Percentiles rank a stretch among this genome's conserved stretches.
Conservation (phyloP, 441 rosid genomes). For the Corymbia calophylla region DNA sequence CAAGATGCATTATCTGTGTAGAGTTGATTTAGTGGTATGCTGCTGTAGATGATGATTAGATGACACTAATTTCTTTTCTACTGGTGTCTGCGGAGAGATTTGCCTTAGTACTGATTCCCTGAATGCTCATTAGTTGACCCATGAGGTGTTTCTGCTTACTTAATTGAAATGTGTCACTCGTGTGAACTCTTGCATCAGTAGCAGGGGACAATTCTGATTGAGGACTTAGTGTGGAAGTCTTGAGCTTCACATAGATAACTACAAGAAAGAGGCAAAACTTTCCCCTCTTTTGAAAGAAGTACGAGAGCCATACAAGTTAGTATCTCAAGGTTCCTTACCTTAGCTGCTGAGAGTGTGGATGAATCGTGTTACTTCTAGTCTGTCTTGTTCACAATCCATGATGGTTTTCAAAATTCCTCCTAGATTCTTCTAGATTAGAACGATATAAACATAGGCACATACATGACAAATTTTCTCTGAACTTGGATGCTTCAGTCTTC, state of each 20-base stretch:
- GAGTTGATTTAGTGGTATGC: neutral
- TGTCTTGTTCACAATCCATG: neutral
- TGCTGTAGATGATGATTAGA: neutral
- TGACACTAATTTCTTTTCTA: neutral
- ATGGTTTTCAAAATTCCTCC: neutral
- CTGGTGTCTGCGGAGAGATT: neutral
- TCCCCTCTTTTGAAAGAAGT: neutral
- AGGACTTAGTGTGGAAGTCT: neutral
- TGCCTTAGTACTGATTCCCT: neutral
- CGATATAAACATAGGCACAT: neutral
- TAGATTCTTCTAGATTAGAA: neutral
- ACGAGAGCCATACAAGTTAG: neutral
- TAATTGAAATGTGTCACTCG: neutral
- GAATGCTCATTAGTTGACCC: neutral
- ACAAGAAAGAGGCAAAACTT: neutral
- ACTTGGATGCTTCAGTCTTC: neutral
- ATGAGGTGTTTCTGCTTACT: neutral
- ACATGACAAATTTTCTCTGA: neutral
- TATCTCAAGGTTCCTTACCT: neutral
- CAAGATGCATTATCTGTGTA: neutral
- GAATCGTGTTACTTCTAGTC: neutral
- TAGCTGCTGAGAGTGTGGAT: neutral
- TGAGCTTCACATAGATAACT: neutral
- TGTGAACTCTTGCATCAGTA: neutral
- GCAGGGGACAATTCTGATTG: neutral